phyloP scores from a whole-genome alignment of 306 rosid genomes.

The Cicer cuneatum region DNA sequence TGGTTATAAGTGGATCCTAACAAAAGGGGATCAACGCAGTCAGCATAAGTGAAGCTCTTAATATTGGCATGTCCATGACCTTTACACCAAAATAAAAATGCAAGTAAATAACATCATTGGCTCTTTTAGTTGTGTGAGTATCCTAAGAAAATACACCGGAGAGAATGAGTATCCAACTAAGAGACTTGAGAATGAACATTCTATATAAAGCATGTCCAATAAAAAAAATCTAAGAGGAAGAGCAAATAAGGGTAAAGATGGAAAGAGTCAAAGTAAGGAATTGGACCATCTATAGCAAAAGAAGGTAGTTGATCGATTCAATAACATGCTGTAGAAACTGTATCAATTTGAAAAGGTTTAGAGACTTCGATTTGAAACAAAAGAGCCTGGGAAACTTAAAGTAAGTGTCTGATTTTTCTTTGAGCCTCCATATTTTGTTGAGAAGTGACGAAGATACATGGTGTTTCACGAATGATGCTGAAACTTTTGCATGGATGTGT shows the following conservation, averaged over 20 bases:
- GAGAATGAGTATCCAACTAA: conserved; percentile 15
- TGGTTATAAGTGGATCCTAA: not conserved
- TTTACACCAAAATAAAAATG: not conserved
- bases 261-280: not conserved
- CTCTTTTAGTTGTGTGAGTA: conserved; percentile 8
- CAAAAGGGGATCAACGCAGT: not conserved
- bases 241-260: not conserved
- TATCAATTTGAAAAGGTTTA: not conserved
- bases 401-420: not conserved
- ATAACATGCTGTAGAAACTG: not conserved
- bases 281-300: conserved; percentile 12
- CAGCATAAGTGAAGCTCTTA: not conserved
- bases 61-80: conserved; percentile 6
- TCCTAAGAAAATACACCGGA: not conserved
- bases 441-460: not conserved
- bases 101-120: conserved; percentile 6
- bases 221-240: not conserved
- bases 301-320: not conserved
- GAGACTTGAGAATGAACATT: not conserved
- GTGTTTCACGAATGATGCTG: not conserved
- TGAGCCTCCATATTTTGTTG: not conserved
- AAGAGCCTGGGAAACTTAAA: not conserved
- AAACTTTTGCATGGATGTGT: not conserved
- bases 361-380: not conserved
- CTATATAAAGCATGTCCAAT: not conserved